Percentiles rank a stretch among this genome's conserved stretches.
These are phyloP conservation scores for Hemileccinum impolitum DNA, from an alignment of 768 basidiomycete species.

Conservation along the genomic window DNA sequence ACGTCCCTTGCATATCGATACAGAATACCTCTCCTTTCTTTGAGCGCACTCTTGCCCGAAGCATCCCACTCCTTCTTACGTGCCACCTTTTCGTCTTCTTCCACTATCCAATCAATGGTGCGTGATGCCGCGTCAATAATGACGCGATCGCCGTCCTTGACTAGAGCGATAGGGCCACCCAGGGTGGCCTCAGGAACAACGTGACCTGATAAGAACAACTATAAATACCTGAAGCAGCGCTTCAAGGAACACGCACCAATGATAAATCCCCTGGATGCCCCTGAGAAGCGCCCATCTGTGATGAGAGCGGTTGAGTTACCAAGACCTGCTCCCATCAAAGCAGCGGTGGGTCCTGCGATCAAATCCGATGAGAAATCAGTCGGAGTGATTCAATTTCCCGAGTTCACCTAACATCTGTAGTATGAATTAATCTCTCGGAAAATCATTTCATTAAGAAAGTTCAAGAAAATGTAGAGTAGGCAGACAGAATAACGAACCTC, in stretches of 20 bases:
- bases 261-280: conserved; percentile 69
- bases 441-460: too few species aligned
- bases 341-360: conserved; percentile 66
- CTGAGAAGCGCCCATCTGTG: conserved; percentile 88
- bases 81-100: conserved; percentile 57
- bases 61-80: conserved; percentile 69
- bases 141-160: conserved; percentile 78
- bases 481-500: conserved; percentile 45
- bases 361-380: conserved; percentile 4
- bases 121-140: conserved; percentile 66
- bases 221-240: conserved; percentile 38
- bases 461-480: conserved; percentile 1
- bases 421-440: too few species aligned
- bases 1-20: conserved; percentile 83
- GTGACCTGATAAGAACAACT: conserved; percentile 42
- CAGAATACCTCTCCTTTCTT: conserved; percentile 71
- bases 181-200: conserved; percentile 64
- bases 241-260: conserved; percentile 38
- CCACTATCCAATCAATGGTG: conserved; percentile 70
- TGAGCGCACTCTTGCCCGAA: conserved; percentile 59
- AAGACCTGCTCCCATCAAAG: conserved; percentile 81
- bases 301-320: conserved; percentile 76
- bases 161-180: conserved; percentile 86
- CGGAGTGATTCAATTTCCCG: neutral
- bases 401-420: conserved; percentile 44